A percentile compares a stretch with the other conserved stretches of the same genome.
Conservation (phyloP, 306 rosid species). For the Erythrophleum fordii region DNA sequence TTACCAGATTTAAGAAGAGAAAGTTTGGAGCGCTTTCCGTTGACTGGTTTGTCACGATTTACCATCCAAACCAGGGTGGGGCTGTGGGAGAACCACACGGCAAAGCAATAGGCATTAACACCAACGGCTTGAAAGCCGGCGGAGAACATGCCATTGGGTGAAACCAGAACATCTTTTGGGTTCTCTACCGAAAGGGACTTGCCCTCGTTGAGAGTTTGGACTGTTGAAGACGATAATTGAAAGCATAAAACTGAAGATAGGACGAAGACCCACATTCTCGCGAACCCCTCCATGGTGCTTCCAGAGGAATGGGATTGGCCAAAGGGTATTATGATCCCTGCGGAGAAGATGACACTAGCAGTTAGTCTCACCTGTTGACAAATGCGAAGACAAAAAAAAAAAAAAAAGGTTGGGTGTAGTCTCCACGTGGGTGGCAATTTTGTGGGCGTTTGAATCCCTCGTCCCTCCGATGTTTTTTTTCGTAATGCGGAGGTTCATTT, state of each 20-base stretch:
- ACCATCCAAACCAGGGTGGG: constrained; percentile 61
- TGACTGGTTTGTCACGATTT: constrained; percentile 53
- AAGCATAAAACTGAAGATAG: not conserved
- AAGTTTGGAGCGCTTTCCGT: constrained; percentile 54
- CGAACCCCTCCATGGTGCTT: not conserved
- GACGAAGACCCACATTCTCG: not conserved
- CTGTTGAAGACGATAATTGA: constrained; percentile 2
- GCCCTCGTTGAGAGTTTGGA: constrained; percentile 32
- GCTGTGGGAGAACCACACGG: constrained; percentile 50
- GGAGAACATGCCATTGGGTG: constrained; percentile 46
- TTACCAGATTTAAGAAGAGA: constrained; percentile 46
- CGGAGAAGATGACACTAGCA: not conserved
- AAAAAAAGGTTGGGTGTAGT: too few relatives aligned
- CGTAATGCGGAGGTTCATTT: too few relatives aligned
- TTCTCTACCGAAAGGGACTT: constrained; percentile 50
- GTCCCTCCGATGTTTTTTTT: too few relatives aligned
- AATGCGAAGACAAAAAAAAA: too few relatives aligned
- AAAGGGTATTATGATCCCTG: not conserved
- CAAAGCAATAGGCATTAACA: constrained; percentile 62
- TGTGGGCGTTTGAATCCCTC: too few relatives aligned
- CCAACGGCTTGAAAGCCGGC: constrained; percentile 59
- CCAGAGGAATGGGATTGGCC: not conserved
- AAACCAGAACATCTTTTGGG: constrained; percentile 40
- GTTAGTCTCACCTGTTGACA: not conserved
- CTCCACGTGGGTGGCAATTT: too few relatives aligned